Evolutionary conservation across 2,329 filamentous ascomycete species (phyloP).

Genomic region (Pseudogymnoascus sp.): DNA sequence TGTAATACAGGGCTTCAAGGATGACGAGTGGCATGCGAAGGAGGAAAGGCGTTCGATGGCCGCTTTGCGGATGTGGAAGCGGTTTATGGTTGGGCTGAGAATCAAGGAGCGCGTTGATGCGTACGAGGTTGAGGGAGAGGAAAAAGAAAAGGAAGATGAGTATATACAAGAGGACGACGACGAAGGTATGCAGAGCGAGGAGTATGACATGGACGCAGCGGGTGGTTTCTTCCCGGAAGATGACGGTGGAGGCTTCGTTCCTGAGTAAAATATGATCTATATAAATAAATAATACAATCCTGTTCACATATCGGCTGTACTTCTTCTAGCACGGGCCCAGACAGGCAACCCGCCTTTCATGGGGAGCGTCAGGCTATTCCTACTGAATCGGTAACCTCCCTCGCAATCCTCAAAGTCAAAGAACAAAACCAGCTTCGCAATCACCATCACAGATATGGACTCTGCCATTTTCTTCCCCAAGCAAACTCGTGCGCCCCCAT

Average conservation of each 20-base stretch:
- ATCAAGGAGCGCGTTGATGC: conserved; percentile 25
- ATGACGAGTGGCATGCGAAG: conserved; percentile 56
- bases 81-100: conserved; percentile 67
- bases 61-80: conserved; percentile 62
- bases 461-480: conserved; percentile 59
- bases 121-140: conserved; percentile 22
- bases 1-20: conserved; percentile 58
- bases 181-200: conserved; percentile 34
- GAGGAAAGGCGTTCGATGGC: conserved; percentile 53
- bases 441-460: conserved; percentile 46
- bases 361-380: conserved; percentile 54
- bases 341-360: conserved; percentile 52
- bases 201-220: conserved; percentile 35
- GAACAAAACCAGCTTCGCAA: conserved; percentile 38
- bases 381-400: conserved; percentile 39
- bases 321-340: background rate
- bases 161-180: conserved; percentile 23
- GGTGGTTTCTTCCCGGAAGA: conserved; percentile 37
- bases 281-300: background rate
- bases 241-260: conserved; percentile 4
- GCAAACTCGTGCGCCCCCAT: conserved; percentile 52
- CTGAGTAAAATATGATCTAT: conserved; percentile 6
- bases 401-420: conserved; percentile 44
- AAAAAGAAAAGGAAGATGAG: conserved; percentile 39
- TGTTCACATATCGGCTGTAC: background rate